phyloP scores from a whole-genome alignment of 345 rosid species.

The Eucalyptus curtisii region DNA sequence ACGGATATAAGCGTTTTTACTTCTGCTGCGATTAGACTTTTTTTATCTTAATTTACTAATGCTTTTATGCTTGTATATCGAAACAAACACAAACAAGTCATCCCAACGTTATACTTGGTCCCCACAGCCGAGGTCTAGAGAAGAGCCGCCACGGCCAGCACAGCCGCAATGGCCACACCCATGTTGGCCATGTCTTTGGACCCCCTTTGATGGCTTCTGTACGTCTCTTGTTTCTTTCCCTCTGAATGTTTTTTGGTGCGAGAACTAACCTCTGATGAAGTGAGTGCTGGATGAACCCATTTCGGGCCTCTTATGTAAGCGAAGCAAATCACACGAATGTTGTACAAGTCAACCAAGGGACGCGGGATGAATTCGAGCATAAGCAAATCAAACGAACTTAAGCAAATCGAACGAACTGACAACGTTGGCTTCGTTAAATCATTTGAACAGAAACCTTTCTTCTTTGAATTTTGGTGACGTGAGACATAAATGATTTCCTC shows the following conservation, averaged over 20 bases:
- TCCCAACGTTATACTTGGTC: too few relatives aligned
- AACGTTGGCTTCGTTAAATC: background rate
- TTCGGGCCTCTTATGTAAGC: background rate
- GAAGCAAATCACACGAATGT: background rate
- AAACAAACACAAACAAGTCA: too few relatives aligned
- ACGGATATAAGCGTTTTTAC: too few relatives aligned
- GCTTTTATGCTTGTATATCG: too few relatives aligned
- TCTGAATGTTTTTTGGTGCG: background rate
- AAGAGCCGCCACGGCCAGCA: background rate
- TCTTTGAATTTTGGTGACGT: background rate
- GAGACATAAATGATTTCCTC: too few relatives aligned
- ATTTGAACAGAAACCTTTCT: background rate
- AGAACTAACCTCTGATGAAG: background rate
- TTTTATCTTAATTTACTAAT: too few relatives aligned
- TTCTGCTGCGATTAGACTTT: too few relatives aligned
- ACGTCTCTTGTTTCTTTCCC: fast-evolving
- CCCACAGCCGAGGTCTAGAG: background rate
- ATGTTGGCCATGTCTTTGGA: background rate
- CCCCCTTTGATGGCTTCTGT: background rate
- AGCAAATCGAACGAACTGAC: background rate
- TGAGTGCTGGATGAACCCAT: background rate
- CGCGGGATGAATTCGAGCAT: background rate
- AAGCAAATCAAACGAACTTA: too few relatives aligned
- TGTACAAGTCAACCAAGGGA: background rate
- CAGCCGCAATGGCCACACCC: background rate